A percentile compares a stretch with the other conserved stretches of the same genome.
Evolutionary conservation across 2,329 filamentous ascomycete species (phyloP).

Genomic region (Trichophyton schoenleinii): DNA sequence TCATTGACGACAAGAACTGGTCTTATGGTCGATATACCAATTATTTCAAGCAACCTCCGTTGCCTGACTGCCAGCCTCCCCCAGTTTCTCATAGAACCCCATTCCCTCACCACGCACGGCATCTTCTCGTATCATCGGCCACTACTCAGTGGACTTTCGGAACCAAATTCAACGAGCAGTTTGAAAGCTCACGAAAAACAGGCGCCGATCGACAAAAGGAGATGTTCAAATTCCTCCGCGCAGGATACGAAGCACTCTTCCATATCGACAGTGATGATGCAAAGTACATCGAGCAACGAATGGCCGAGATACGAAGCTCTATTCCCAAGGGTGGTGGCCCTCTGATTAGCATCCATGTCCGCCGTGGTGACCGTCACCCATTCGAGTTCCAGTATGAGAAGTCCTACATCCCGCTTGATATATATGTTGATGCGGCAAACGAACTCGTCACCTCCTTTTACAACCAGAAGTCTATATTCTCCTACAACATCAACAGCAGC

Average conservation of each 20-base stretch:
- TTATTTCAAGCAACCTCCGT: conserved; percentile 57
- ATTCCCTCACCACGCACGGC: conserved; percentile 62
- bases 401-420: conserved; percentile 63
- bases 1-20: conserved; percentile 75
- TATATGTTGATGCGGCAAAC: conserved; percentile 51
- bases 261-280: conserved; percentile 53
- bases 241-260: conserved; percentile 64
- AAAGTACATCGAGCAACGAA: conserved; percentile 49
- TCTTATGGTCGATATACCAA: conserved; percentile 63
- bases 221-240: conserved; percentile 55
- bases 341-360: conserved; percentile 62
- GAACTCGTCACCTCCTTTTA: conserved; percentile 40
- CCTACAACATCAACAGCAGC: conserved; percentile 6
- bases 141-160: conserved; percentile 56
- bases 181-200: conserved; percentile 38
- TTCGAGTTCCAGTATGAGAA: conserved; percentile 63
- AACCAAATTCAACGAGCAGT: conserved; percentile 42
- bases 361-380: conserved; percentile 67
- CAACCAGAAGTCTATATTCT: conserved; percentile 9
- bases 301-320: conserved; percentile 42
- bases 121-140: conserved; percentile 60
- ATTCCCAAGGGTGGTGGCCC: conserved; percentile 37
- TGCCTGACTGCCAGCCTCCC: conserved; percentile 55
- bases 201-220: conserved; percentile 43
- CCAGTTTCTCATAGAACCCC: conserved; percentile 65